Conservation (phyloP, 164 flowering plant species). For the Sedum album region DNA sequence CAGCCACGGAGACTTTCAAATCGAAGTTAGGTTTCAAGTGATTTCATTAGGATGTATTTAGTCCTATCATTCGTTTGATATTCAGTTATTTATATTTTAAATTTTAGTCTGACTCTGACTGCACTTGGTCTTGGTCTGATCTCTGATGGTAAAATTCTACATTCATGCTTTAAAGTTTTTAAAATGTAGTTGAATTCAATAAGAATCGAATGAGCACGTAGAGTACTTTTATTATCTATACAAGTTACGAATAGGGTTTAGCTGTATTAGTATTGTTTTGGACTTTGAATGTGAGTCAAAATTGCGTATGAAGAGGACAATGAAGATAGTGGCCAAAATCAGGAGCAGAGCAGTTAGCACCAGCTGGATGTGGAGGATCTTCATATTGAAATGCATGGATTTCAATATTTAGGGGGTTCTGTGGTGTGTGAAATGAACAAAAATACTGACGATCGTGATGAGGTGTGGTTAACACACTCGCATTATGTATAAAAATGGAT, state of each 20-base stretch:
- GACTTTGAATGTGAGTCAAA: background rate
- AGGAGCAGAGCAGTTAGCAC: slow-evolving; percentile 3
- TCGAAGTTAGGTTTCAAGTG: background rate
- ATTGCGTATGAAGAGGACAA: background rate
- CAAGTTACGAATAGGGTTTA: background rate
- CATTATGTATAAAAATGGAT: background rate
- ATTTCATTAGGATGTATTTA: background rate
- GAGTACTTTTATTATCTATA: background rate
- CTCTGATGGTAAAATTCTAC: background rate
- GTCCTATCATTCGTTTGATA: background rate
- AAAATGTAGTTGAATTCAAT: background rate
- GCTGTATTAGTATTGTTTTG: background rate
- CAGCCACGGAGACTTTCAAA: slow-evolving; percentile 3
- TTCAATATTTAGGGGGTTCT: background rate
- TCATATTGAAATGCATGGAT: background rate
- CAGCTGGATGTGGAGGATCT: background rate
- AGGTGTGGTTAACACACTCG: background rate
- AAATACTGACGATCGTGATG: background rate
- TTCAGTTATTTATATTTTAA: background rate
- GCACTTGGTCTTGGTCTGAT: background rate
- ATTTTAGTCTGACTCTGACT: background rate
- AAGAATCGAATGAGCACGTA: background rate
- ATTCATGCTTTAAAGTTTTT: background rate
- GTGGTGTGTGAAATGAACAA: slow-evolving; percentile 3
- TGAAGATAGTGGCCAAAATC: background rate